Evolutionary conservation across 495 filamentous ascomycete genomes (phyloP), one percentile per base, ranked within the genome.

Genomic region (Penicillium bialowiezense): DNA sequence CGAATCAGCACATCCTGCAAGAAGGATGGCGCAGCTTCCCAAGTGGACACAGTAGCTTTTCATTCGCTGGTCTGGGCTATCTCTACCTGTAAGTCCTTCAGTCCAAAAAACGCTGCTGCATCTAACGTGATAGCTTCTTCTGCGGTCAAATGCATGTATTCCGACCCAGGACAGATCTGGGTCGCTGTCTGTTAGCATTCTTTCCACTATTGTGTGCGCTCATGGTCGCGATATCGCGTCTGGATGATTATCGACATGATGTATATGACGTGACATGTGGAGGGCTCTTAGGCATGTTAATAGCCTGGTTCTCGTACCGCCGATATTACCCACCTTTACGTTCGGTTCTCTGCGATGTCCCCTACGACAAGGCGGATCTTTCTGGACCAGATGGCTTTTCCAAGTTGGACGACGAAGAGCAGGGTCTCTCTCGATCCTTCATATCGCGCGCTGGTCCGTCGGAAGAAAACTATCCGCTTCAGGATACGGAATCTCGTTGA

Each of bases 11-110:
- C 56, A 81, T 77, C 3, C 73, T 97, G 3, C 88, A 96, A 52
- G 92, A 97, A 63, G 92, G 92, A 7, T 97, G 90, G 86, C 82
- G 91, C 33, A 91, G 86, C 40, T 97, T 97, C 52, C 92, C 92
- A 3, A 90, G 85, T 44, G 92, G 92, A 3, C 92, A 97, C 62
- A 87, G 82, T 44, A 88, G 83, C 59, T 93, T 95, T 53, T 80
- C 90, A 0, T 97, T 96, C 56, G 80, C 77, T 48, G 92, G 92
- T 1, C 69, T 97, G 15, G 92, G 92, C 0, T 96, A 90, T 60
- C 58, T 96, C 19, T 78, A 84, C 2, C 69, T 95, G 59, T 80
- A 55, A 59, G 75, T 53, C 19, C 18, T n/a, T n/a, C n/a, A n/a
- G n/a, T n/a, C n/a, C n/a, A n/a, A n/a, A n/a, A n/a, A n/a, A n/a